Evolutionary conservation across 768 basidiomycete genomes (phyloP), one percentile per base, ranked within the genome.

Genomic region (Psilocybe sp.): DNA sequence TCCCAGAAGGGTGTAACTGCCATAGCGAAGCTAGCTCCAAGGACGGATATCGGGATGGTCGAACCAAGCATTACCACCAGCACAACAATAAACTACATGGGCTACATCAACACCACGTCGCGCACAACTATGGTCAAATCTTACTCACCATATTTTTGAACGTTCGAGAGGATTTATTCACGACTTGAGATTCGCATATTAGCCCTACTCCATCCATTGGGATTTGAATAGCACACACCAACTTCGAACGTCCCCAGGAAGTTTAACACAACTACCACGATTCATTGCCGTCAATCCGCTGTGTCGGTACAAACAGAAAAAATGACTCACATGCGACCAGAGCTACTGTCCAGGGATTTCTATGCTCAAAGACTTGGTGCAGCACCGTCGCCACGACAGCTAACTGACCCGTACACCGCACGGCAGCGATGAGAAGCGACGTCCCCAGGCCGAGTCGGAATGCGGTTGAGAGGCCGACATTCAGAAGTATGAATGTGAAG

Each of bases 11-110:
- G 89, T 0, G 78, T 63, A 12, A 85, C 72, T 0, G 77, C 73
- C 87, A 94, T 92, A 2, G 90, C 87, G 56, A 79, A 92, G 5
- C 78, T 76, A 1, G 80, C 75, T 0, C 91, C 91, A 10, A 92
- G 68, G 48, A 93, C 78, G 1, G 91, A 87, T 19, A 91, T 81
- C 0, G 90, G 89, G 31, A 91, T 80, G 0, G 88, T 90, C 0
- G 87, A 86, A n/a, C 74, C 76, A 8, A 90, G 55, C 82, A 93
- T 85, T 0, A 79, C 82, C 10, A 80, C 47, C 4, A 92, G 68
- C 5, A 91, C 80, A 0, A 80, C 73, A 1, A 78, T 72, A 61
- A 91, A 89, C 89, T 86, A 43, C 5, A 43, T 13, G 23, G 23
- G 4, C 32, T 20, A 32, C n/a, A 39, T 47, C 19, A 46, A 42